Conservation (phyloP, 495 filamentous ascomycete species). For the Penicillium simplicissimum region DNA sequence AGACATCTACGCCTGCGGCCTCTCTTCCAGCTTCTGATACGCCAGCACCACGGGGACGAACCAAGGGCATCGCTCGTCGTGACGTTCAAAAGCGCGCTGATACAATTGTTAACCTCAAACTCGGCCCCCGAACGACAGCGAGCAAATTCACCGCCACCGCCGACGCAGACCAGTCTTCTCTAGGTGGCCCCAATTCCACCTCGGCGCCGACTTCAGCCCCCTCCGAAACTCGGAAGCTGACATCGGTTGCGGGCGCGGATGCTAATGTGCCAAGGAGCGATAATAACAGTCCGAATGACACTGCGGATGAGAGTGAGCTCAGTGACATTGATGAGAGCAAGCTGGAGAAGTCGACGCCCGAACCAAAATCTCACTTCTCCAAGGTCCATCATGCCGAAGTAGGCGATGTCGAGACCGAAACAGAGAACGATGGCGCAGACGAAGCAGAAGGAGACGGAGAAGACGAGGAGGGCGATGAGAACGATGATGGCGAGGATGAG, state of each 20-base stretch:
- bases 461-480: conserved; percentile 28
- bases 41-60: conserved; percentile 50
- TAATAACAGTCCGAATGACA: conserved; percentile 66
- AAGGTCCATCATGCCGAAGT: conserved; percentile 32
- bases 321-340: conserved; percentile 63
- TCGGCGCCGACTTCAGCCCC: conserved; percentile 23
- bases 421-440: conserved; percentile 32
- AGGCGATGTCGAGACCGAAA: conserved; percentile 26
- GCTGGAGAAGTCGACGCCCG: conserved; percentile 41
- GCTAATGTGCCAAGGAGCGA: conserved; percentile 37
- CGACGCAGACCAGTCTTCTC: conserved; percentile 24
- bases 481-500: conserved; percentile 17
- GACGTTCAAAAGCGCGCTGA: conserved; percentile 67
- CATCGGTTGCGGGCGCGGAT: conserved; percentile 17
- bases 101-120: conserved; percentile 49
- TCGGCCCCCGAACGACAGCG: conserved; percentile 37
- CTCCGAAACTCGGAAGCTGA: conserved; percentile 4
- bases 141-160: conserved; percentile 29
- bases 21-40: conserved; percentile 41
- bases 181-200: conserved; percentile 9
- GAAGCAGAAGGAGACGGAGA: conserved; percentile 47
- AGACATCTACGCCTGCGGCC: conserved; percentile 38
- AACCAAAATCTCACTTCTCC: conserved; percentile 36
- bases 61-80: conserved; percentile 61
- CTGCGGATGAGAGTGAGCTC: conserved; percentile 77